A percentile compares a stretch with the other conserved stretches of the same genome.
phyloP scores from a whole-genome alignment of 192 early-diverging fungal genomes.

The Coemansia sp. region DNA sequence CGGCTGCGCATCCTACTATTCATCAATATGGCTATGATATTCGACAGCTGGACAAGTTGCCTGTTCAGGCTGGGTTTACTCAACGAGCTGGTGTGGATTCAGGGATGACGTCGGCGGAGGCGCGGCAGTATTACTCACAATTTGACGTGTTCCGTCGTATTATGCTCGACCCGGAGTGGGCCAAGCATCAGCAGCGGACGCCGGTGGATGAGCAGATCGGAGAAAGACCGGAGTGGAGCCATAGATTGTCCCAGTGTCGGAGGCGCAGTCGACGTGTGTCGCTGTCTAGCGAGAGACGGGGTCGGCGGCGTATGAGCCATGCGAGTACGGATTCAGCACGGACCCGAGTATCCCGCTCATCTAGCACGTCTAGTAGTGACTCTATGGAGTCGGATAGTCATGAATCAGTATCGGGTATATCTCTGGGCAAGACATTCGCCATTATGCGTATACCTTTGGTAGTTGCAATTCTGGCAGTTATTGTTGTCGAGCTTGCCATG shows the following conservation, averaged over 20 bases:
- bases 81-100: background rate
- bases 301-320: background rate
- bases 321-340: background rate
- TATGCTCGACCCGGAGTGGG: slow-evolving; percentile 33
- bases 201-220: background rate
- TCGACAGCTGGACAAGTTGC: slow-evolving; percentile 26
- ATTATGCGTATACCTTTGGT: slow-evolving; percentile 24
- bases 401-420: background rate
- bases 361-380: background rate
- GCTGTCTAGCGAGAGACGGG: slow-evolving; percentile 9
- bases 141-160: slow-evolving; percentile 36
- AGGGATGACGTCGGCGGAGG: slow-evolving; percentile 11
- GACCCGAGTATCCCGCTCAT: background rate
- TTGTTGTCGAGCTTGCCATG: slow-evolving; percentile 14
- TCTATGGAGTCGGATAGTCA: background rate
- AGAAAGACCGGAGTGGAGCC: background rate
- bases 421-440: slow-evolving; percentile 17
- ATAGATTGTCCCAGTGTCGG: background rate
- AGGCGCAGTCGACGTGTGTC: slow-evolving; percentile 22
- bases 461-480: slow-evolving; percentile 9
- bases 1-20: slow-evolving; percentile 23
- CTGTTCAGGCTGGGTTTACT: slow-evolving; percentile 24
- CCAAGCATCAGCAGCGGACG: background rate
- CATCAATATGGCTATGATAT: slow-evolving; percentile 33
- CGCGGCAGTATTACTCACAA: slow-evolving; percentile 38